Evolutionary conservation across 148 eudicot species (phyloP), one percentile per base, ranked within the genome.

Genomic region (Simmondsia chinensis): DNA sequence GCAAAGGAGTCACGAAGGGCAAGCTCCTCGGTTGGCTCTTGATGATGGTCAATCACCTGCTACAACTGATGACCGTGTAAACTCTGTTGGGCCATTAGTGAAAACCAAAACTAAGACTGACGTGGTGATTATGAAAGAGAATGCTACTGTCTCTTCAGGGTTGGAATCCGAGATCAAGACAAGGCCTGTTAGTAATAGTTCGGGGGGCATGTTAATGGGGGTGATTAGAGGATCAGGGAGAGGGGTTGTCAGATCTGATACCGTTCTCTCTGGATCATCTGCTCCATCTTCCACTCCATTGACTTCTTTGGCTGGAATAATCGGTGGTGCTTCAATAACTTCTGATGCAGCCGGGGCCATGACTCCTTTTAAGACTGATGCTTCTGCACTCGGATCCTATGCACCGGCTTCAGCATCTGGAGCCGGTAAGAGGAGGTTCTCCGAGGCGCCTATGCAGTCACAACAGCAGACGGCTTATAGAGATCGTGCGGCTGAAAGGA

Each of bases 401-500:
- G 46, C 75, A 20, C 67, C 95, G 36, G 64, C 85, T 33, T 56
- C 59, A 25, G 46, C 75, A 31, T 49, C 83, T 50, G 95, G 65
- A 36, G 73, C 81, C 64, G 82, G 95, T 39, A 91, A 62, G 67
- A 79, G 97, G 66, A 76, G 95, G 77, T 91, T 91, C 51, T 91
- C 97, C 14, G 97, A 91, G 81, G 52, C 74, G 59, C 97, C 97
- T 6, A 29, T 67, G 50, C 74, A 42, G 39, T 36, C 79, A 49
- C 94, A 75, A 37, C 54, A 76, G 44, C 85, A 82, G 35, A 58
- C 79, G 11, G 49, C 78, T 23, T 91, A 91, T 41, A 71, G 97
- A 39, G 97, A 91, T 48, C 97, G 97, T 43, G 97, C 97, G 12
- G 97, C 97, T 22, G 97, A 91, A 65, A 61, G 97, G 65, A 83